phyloP scores from a whole-genome alignment of 257 asterid genomes.

The Ilex asprella region DNA sequence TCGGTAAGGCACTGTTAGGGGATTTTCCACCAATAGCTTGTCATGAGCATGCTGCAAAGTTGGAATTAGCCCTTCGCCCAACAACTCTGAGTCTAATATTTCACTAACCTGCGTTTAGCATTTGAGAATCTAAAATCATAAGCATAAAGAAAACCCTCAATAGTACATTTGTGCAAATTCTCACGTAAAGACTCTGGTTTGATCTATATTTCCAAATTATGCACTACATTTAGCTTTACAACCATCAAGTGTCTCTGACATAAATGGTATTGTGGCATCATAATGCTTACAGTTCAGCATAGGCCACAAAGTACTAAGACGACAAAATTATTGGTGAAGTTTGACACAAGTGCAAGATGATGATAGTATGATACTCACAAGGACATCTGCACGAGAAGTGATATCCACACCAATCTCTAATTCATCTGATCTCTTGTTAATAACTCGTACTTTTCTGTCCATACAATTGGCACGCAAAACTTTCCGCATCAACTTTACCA shows the following conservation, averaged over 20 bases:
- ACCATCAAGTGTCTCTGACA: too few species aligned
- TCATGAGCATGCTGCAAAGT: conserved; percentile 97
- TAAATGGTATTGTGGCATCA: too few species aligned
- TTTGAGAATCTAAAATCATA: background rate
- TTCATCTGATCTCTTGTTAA: conserved; percentile 93
- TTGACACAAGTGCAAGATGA: conserved; percentile 1
- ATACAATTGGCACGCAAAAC: conserved; percentile 62
- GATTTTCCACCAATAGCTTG: conserved; percentile 68
- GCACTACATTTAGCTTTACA: background rate
- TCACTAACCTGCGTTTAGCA: conserved; percentile 68
- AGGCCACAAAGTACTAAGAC: too few species aligned
- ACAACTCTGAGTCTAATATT: conserved; percentile 85
- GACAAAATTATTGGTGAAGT: background rate
- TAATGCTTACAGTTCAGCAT: too few species aligned
- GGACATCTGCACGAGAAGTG: conserved; percentile 76
- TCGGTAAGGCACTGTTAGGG: conserved; percentile 71
- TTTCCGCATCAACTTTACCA: conserved; percentile 78
- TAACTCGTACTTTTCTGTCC: conserved; percentile 53
- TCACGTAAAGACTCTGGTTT: too few species aligned
- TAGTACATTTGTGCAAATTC: too few species aligned
- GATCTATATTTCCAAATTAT: background rate
- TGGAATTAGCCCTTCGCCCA: conserved; percentile 97
- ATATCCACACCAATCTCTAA: conserved; percentile 67
- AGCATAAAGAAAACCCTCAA: background rate
- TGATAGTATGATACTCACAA: conserved; percentile 56